phyloP scores from a whole-genome alignment of 345 rosid species.

The Streptanthus diversifolius region DNA sequence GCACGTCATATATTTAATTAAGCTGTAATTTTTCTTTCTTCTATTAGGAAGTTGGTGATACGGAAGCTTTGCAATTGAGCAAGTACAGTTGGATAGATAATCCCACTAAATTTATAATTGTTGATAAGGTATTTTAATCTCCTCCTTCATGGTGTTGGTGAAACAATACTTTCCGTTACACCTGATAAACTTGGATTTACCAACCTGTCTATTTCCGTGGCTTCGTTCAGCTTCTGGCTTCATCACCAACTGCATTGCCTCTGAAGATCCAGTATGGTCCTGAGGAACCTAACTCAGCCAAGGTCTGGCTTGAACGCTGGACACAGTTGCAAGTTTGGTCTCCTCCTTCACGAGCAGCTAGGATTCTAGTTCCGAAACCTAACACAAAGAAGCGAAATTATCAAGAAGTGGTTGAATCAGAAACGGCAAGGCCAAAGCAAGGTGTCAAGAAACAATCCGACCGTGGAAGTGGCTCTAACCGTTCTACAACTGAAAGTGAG shows the following conservation, averaged over 20 bases:
- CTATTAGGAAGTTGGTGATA: slow-evolving; percentile 40
- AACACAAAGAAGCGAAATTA: slow-evolving; percentile 34
- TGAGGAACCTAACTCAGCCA: slow-evolving; percentile 58
- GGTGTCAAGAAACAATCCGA: slow-evolving; percentile 43
- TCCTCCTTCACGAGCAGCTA: slow-evolving; percentile 40
- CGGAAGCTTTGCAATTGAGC: slow-evolving; percentile 30
- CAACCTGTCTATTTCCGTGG: slow-evolving; percentile 16
- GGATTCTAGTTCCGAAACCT: slow-evolving; percentile 34
- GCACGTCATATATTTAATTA: neutral
- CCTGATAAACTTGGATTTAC: neutral
- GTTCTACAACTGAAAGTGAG: slow-evolving; percentile 32
- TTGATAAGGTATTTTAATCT: slow-evolving; percentile 47
- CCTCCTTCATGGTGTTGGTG: neutral
- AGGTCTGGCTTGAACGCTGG: slow-evolving; percentile 82
- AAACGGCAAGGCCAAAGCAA: slow-evolving; percentile 43
- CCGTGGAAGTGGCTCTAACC: slow-evolving; percentile 41
- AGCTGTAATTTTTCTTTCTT: slow-evolving; percentile 9
- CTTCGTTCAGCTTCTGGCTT: slow-evolving; percentile 55
- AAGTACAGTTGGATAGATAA: slow-evolving; percentile 30
- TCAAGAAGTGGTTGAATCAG: slow-evolving; percentile 38
- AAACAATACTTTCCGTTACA: neutral
- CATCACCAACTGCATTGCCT: slow-evolving; percentile 45
- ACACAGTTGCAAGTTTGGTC: slow-evolving; percentile 58
- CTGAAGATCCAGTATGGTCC: slow-evolving; percentile 48
- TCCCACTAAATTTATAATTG: slow-evolving; percentile 38